Evolutionary conservation across 1,284 basidiomycete genomes (phyloP).

Genomic region (Heterobasidion occidentale): DNA sequence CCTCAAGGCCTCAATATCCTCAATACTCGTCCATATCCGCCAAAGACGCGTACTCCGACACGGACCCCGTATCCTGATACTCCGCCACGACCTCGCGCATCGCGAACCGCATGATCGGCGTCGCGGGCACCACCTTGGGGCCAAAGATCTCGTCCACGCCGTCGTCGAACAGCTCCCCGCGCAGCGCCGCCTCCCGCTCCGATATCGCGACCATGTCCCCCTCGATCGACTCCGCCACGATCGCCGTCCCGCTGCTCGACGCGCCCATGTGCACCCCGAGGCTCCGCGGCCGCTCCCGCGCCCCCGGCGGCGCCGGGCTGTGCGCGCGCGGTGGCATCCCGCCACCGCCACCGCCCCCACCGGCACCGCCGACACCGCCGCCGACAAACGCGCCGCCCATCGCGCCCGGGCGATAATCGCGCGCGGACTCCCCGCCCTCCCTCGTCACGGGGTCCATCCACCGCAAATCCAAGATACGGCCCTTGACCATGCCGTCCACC

Average conservation of each 20-base stretch:
- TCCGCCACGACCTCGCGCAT: slow-evolving; percentile 75
- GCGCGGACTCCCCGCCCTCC: slow-evolving; percentile 5
- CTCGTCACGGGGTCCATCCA: slow-evolving; percentile 65
- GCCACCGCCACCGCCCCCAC: background rate
- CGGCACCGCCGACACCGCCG: background rate
- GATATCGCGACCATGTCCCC: slow-evolving; percentile 23
- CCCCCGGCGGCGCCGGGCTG: slow-evolving; percentile 1
- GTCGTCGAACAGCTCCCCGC: slow-evolving; percentile 27
- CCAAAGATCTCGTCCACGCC: slow-evolving; percentile 54
- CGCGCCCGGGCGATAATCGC: background rate
- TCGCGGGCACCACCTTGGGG: slow-evolving; percentile 63
- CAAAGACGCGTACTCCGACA: slow-evolving; percentile 66
- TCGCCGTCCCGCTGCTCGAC: slow-evolving; percentile 25
- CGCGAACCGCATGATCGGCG: slow-evolving; percentile 72
- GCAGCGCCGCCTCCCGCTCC: slow-evolving; percentile 18
- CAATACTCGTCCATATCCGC: slow-evolving; percentile 62
- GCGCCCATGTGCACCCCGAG: slow-evolving; percentile 26
- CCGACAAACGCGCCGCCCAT: background rate
- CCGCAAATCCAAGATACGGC: slow-evolving; percentile 62
- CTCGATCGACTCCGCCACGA: slow-evolving; percentile 25
- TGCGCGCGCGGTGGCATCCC: background rate
- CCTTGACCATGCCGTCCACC: slow-evolving; percentile 76
- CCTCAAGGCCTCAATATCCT: slow-evolving; percentile 24
- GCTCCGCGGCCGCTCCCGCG: slow-evolving; percentile 17
- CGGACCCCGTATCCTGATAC: slow-evolving; percentile 65